Evolutionary conservation across 257 asterid species (phyloP), one percentile per base, ranked within the genome.

Genomic region (Gynochthodes officinalis): DNA sequence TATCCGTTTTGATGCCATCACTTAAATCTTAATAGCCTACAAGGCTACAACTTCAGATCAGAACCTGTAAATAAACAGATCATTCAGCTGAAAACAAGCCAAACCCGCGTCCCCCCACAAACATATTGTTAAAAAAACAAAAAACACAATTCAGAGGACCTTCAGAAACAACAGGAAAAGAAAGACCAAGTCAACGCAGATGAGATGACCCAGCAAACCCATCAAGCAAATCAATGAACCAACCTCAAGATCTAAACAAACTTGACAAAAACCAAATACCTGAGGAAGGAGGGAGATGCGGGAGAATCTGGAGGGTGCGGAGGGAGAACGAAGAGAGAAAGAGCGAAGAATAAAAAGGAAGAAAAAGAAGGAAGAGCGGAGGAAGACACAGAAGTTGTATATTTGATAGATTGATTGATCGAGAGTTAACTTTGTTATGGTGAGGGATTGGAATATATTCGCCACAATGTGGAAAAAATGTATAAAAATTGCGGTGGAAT

Each of bases 1-100:
- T 57, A 82, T 82, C 74, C 86, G 68, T 67, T 82, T 82, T 12
- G 86, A 82, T 23, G 86, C 86, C 86, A 82, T 82, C 48, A 19
- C 63, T 69, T 64, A 44, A 40, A 35, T 68, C 79, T 49, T 18
- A 30, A 62, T 9, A 21, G 14, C 44, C 37, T 15, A 23, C 28
- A 70, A 21, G 14, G 35, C 37, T 15, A 23, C 28, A 70, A 33
- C 71, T 77, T 62, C 76, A 73, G 79, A 80, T 80, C 82, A 58
- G 75, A 68, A 35, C 52, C 64, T 72, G 55, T n/a, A 49, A 69
- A 70, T 33, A 32, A 50, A 32, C 69, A 70, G 35, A 55, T 65
- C 76, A 37, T 53, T 72, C 64, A 66, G 66, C 80, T 32, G 53
- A 16, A 57, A 44, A 70, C 68, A 64, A 63, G 19, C 64, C 37